Conservation (phyloP, 176 grass and related monocot species). For the Oryza officinalis region DNA sequence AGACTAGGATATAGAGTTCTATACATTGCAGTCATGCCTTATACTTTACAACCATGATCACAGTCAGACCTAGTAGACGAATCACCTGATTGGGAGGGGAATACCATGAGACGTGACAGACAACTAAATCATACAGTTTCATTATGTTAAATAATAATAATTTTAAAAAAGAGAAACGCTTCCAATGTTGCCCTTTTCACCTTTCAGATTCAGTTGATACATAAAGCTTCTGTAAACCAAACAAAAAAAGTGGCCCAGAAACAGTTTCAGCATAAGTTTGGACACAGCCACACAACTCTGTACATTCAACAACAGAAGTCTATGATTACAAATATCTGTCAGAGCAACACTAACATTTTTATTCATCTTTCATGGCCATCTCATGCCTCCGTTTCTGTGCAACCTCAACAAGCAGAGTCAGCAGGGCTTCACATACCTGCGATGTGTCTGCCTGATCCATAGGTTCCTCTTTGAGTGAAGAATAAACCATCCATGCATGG, state of each 20-base stretch:
- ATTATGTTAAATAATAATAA: neutral
- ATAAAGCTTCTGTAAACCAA: slow-evolving; percentile 32
- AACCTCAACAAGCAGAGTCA: slow-evolving; percentile 73
- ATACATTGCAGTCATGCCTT: neutral
- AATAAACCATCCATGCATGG: slow-evolving; percentile 97
- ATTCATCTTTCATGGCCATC: slow-evolving; percentile 81
- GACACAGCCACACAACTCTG: slow-evolving; percentile 2
- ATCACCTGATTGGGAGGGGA: neutral
- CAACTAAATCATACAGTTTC: too few species aligned
- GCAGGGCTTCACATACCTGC: slow-evolving; percentile 80
- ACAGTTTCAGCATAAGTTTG: slow-evolving; percentile 3
- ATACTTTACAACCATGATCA: neutral
- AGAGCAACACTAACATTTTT: slow-evolving; percentile 22
- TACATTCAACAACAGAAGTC: slow-evolving; percentile 9
- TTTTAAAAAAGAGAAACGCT: neutral
- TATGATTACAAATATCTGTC: slow-evolving; percentile 6
- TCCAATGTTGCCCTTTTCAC: neutral
- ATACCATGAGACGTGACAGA: neutral
- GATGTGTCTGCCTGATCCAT: slow-evolving; percentile 67
- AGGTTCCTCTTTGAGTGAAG: slow-evolving; percentile 64
- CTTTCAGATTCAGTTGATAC: neutral
- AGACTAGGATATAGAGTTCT: neutral
- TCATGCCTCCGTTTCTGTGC: slow-evolving; percentile 76
- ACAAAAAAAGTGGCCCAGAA: slow-evolving; percentile 21
- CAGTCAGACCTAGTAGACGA: neutral